Evolutionary conservation across 176 grass and related monocot genomes (phyloP), one percentile per base, ranked within the genome.

Genomic region (Rhynchospora breviuscula): DNA sequence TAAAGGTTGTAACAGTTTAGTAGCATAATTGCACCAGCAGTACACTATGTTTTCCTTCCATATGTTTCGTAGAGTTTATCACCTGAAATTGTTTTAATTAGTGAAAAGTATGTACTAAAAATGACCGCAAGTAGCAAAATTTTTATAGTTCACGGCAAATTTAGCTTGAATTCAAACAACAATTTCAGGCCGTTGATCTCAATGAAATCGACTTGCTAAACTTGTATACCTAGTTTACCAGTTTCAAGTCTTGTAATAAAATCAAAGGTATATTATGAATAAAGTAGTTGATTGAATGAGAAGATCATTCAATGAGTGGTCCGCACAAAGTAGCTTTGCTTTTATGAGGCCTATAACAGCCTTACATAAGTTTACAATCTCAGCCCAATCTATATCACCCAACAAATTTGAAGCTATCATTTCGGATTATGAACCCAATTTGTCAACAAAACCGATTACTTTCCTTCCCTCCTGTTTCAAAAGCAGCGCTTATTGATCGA

Each of bases 401-500:
- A 18, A 8, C 49, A 11, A 11, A 52, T 52, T 52, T 52, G 1
- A 52, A 52, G 49, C 49, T 52, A 11, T 3, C 17, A 44, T 40
- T 40, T 67, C 45, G 18, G 68, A 49, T 49, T 6, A 48, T 22
- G n/a, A 72, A 22, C 68, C 0, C 17, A 72, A 47, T 59, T 61
- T 61, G 7, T 61, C 59, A 61, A 61, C 26, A 67, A 2, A 67
- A 33, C 63, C 63, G 29, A 74, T 51, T 49, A 11, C 70, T 48
- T 25, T 23, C 5, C 70, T 48, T 74, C 70, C 70, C 70, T 74
- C 70, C 70, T 14, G 46, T 52, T 76, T 53, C 48, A 77, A 77
- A 77, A 77, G 49, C 48, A 77, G 17, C 73, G 23, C 23, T 77
- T 33, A 22, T 33, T 76, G 3, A 60, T 48, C 4, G 2, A 40